These are phyloP conservation scores for Tulasnella sp. DNA, from an alignment of 768 basidiomycete genomes.

Conservation along the genomic window DNA sequence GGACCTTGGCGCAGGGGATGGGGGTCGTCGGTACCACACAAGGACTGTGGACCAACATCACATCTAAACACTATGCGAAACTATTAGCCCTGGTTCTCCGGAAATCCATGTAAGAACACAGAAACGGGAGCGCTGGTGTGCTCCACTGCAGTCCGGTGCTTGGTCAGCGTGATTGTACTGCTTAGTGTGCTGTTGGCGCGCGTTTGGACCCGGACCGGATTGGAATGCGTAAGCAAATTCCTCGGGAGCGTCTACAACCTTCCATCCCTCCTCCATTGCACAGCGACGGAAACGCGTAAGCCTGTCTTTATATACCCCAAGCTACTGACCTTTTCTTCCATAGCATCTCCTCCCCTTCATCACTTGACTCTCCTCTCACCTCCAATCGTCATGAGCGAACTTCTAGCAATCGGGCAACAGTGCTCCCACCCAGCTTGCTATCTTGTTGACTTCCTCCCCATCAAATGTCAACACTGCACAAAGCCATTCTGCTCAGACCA, in stretches of 20 bases:
- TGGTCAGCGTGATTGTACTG: not conserved
- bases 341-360: not conserved
- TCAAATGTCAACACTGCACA: slow-evolving; percentile 76
- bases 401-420: slow-evolving; percentile 62
- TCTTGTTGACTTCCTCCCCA: slow-evolving; percentile 75
- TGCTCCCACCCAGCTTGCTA: slow-evolving; percentile 60
- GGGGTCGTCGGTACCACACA: not conserved
- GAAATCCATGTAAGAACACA: not conserved
- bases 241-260: not conserved
- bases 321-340: not conserved
- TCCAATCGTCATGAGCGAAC: slow-evolving; percentile 34
- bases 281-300: not conserved
- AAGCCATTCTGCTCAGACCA: slow-evolving; percentile 68
- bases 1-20: not conserved
- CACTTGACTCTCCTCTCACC: not conserved
- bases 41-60: not conserved
- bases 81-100: not conserved
- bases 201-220: not conserved
- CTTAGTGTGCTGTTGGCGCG: not conserved
- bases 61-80: not conserved
- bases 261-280: not conserved
- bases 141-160: not conserved
- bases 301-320: not conserved
- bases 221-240: not conserved
- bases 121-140: no score